These are phyloP conservation scores for Neurospora terricola DNA, from an alignment of 495 filamentous ascomycete species.

Conservation along the genomic window DNA sequence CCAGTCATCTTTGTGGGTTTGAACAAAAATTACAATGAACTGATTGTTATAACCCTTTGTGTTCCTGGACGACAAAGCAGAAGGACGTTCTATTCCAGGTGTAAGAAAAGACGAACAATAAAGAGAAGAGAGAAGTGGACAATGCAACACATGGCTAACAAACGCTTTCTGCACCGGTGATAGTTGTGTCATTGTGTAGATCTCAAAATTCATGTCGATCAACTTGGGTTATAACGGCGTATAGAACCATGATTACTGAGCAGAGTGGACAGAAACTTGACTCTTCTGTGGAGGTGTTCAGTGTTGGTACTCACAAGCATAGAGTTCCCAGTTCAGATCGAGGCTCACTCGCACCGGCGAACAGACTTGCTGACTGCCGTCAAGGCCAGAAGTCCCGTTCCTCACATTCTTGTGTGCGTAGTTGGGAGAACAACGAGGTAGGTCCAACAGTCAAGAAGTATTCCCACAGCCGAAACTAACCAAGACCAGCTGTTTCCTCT, in stretches of 20 bases:
- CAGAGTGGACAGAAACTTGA: neutral
- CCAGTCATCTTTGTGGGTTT: neutral
- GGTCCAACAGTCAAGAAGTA: neutral
- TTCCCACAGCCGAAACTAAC: neutral
- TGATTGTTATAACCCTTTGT: too few relatives aligned
- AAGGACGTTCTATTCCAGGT: too few relatives aligned
- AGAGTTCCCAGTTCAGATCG: neutral
- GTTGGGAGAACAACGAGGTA: neutral
- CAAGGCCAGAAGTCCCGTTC: neutral
- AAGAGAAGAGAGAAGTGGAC: neutral
- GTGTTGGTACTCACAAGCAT: neutral
- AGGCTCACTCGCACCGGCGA: neutral
- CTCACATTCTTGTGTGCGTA: neutral
- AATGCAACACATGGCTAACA: neutral
- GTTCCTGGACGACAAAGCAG: too few relatives aligned
- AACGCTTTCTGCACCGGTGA: neutral
- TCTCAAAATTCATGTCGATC: neutral
- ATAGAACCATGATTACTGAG: neutral
- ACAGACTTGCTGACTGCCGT: neutral
- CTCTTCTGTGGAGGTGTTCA: neutral
- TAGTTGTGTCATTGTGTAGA: neutral
- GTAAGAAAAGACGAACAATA: neutral
- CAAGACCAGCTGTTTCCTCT: neutral
- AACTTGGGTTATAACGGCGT: neutral
- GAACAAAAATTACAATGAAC: neutral